phyloP scores from a whole-genome alignment of 768 basidiomycete genomes.

The Gyrodon lividus region DNA sequence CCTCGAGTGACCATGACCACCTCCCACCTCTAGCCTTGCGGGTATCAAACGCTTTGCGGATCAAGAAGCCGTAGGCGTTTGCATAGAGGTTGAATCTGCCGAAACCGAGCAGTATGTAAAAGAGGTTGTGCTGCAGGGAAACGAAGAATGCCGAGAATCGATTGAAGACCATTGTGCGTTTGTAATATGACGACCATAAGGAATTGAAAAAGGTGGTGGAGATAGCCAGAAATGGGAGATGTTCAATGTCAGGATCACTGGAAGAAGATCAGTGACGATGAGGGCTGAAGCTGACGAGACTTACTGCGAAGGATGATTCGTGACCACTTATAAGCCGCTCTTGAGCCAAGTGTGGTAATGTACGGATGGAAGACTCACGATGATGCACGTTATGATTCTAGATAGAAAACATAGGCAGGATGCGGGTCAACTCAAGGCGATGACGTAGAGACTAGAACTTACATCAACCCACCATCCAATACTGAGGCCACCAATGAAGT shows the following conservation, averaged over 20 bases:
- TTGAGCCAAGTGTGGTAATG: slow-evolving; percentile 2
- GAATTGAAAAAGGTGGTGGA: slow-evolving; percentile 82
- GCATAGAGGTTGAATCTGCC: slow-evolving; percentile 95
- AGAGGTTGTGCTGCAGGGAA: slow-evolving; percentile 84
- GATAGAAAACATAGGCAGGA: neutral
- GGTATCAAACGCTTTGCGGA: slow-evolving; percentile 62
- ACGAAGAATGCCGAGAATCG: slow-evolving; percentile 62
- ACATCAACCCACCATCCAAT: slow-evolving; percentile 98
- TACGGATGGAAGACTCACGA: slow-evolving; percentile 50
- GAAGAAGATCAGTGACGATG: slow-evolving; percentile 8
- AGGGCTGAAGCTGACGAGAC: slow-evolving; percentile 22
- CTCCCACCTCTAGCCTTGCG: slow-evolving; percentile 63
- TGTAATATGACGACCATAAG: slow-evolving; percentile 94
- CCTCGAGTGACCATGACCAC: slow-evolving; percentile 79
- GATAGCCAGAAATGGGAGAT: slow-evolving; percentile 94
- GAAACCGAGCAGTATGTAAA: slow-evolving; percentile 87
- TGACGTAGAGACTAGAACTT: slow-evolving; percentile 37
- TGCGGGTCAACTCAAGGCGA: slow-evolving; percentile 5
- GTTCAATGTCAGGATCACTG: slow-evolving; percentile 83
- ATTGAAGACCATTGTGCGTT: slow-evolving; percentile 81
- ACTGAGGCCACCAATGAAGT: slow-evolving; percentile 90
- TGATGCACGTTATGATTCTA: slow-evolving; percentile 97
- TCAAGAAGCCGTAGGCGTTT: slow-evolving; percentile 77
- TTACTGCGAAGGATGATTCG: slow-evolving; percentile 96
- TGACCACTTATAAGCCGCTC: slow-evolving; percentile 61